phyloP scores from a whole-genome alignment of 2,329 filamentous ascomycete genomes.

The Arthrobotrys entomopaga region DNA sequence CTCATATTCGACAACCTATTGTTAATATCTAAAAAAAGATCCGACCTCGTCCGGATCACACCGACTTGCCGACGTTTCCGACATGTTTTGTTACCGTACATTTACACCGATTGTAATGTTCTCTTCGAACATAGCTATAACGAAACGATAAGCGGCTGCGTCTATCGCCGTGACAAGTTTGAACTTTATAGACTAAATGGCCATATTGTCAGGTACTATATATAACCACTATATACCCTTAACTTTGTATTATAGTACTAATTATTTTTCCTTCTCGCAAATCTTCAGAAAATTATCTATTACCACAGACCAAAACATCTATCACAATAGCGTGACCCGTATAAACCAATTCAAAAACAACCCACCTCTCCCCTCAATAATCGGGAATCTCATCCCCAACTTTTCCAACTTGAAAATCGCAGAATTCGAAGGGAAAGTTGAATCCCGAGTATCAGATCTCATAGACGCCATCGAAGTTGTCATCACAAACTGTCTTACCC shows the following conservation, averaged over 20 bases:
- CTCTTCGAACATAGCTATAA: slow-evolving; percentile 17
- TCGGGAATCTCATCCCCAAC: slow-evolving; percentile 11
- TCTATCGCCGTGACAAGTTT: slow-evolving; percentile 34
- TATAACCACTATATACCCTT: too few species aligned
- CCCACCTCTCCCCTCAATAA: slow-evolving; percentile 8
- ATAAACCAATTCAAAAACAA: slow-evolving; percentile 9
- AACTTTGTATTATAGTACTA: not conserved
- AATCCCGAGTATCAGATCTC: slow-evolving; percentile 10
- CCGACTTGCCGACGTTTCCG: slow-evolving; percentile 26
- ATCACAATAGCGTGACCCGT: slow-evolving; percentile 1
- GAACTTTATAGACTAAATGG: slow-evolving; percentile 27
- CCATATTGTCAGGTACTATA: slow-evolving; percentile 9
- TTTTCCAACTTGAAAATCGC: slow-evolving; percentile 21
- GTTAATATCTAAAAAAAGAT: not conserved
- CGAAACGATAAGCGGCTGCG: slow-evolving; percentile 4
- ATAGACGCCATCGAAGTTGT: slow-evolving; percentile 15
- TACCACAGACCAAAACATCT: slow-evolving; percentile 19
- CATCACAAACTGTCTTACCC: slow-evolving; percentile 8
- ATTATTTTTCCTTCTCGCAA: not conserved
- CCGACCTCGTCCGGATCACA: not conserved
- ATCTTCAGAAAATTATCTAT: slow-evolving; percentile 22
- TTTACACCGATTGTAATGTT: slow-evolving; percentile 28
- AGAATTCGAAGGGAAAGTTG: slow-evolving; percentile 33
- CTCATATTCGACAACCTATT: slow-evolving; percentile 11
- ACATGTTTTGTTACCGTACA: slow-evolving; percentile 21